phyloP scores from a whole-genome alignment of 2,329 filamentous ascomycete species.

The Lecanoromycetidae sp. region DNA sequence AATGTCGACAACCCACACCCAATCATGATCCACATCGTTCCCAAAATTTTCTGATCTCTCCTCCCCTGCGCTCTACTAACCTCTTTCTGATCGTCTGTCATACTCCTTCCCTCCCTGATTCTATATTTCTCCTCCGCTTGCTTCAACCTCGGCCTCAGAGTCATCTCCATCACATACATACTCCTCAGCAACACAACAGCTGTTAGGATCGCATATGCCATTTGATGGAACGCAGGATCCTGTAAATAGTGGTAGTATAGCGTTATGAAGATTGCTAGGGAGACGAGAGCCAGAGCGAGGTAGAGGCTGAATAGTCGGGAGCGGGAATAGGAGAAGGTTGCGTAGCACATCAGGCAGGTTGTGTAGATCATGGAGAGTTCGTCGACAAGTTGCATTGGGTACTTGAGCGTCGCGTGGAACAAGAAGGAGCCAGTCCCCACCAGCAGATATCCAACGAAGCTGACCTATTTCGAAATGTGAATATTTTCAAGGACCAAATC shows the following conservation, averaged over 20 bases:
- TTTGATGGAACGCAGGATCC: constrained; percentile 72
- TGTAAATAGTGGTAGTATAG: constrained; percentile 71
- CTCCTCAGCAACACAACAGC: constrained; percentile 57
- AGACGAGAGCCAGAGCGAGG: constrained; percentile 46
- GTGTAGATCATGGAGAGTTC: constrained; percentile 63
- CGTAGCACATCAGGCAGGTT: constrained; percentile 57
- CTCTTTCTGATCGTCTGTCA: constrained; percentile 32
- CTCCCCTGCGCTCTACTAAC: constrained; percentile 39
- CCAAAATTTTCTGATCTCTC: constrained; percentile 46
- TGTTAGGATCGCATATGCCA: constrained; percentile 62
- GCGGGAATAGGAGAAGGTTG: constrained; percentile 61
- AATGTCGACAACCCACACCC: constrained; percentile 57
- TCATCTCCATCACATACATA: constrained; percentile 65
- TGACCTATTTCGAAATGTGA: too few species aligned
- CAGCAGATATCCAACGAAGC: constrained; percentile 48
- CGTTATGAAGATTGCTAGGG: constrained; percentile 53
- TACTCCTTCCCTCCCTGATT: constrained; percentile 25
- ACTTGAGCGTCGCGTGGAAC: constrained; percentile 54
- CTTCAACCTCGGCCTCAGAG: constrained; percentile 48
- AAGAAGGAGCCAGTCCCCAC: constrained; percentile 51
- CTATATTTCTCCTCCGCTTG: constrained; percentile 35
- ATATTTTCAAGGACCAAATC: too few species aligned
- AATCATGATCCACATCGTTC: constrained; percentile 67
- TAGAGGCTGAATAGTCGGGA: constrained; percentile 38
- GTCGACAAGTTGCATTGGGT: constrained; percentile 60